Base-by-base conservation (phyloP, 306 rosid genomes). In the Sesbania bispinosa region DNA sequence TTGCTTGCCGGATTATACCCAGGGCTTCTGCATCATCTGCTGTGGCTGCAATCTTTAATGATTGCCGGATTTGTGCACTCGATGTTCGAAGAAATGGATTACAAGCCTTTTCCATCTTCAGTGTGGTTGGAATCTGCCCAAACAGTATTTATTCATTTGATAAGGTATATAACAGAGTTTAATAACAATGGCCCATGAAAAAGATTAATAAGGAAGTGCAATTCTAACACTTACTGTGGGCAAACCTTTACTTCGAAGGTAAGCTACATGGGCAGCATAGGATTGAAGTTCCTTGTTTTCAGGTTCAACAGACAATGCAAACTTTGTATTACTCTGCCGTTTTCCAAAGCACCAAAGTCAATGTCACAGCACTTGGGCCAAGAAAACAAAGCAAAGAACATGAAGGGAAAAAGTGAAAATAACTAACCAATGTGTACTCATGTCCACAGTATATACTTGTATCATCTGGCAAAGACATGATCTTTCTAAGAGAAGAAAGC, bases 391-490 rank as follows among this genome's bases (percentile, higher is more conserved):
- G 61, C 53, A 45, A 52, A 77, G 23, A 45, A 77, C n/a, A 58
- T n/a, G n/a, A 50, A 42, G 63, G 33, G 14, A 0, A 10, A 62
- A 47, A 43, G 23, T 47, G 21, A 38, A 65, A 43, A 45, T 35
- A 55, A 76, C 92, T 69, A 41, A 94, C 97, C 96, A 91, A 69
- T 14, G 99, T 91, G 79, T 94, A 91, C 62, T 91, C 96, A 35
- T 94, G 99, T 64, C 99, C 96, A 53, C 92, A 91, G 62, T 89
- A 94, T 63, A 94, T 75, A 78, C 58, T 80, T 42, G 99, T 94
- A 62, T 82, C 85, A 8, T 94, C 99, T 24, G 99, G 96, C 82
- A 91, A 82, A 62, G 93, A 79, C 80, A 18, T 77, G 76, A 94
- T 91, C 90, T 89, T 94, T 70, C 61, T 68, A 55, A 91, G 96